Evolutionary conservation across 768 basidiomycete species (phyloP), one percentile per base, ranked within the genome.

Genomic region (Saitozyma sp.): DNA sequence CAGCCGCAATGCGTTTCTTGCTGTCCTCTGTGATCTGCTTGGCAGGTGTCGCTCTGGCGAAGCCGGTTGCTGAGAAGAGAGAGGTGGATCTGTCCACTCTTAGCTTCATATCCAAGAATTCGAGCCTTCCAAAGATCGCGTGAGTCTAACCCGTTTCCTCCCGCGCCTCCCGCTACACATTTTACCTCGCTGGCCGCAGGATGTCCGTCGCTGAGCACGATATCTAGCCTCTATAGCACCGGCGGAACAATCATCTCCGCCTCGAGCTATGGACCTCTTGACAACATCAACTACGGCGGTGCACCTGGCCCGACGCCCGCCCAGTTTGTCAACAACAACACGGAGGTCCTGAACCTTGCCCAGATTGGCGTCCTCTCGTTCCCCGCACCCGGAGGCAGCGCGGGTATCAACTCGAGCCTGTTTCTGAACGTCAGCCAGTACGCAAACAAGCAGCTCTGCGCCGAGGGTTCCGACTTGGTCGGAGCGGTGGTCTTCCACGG

Each of bases 401-500:
- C 29, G 29, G 29, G 50, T 43, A 20, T 62, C 16, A 63, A 63
- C 45, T 67, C 66, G 2, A 50, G 55, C 5, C 42, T 59, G 41
- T 62, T 59, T 40, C 57, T 55, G 43, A 63, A 63, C 51, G 54
- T 67, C 37, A 57, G 65, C 10, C 64, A 67, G 20, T 58, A 64
- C 11, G 70, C 73, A 37, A 76, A 70, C 46, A 50, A 66, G 48
- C 62, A 69, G 29, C 62, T 76, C 3, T 77, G 78, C 56, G 53
- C 58, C 2, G 64, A 63, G 2, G 60, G 65, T n/a, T 66, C 73
- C 1, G 59, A 56, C 11, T 62, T 70, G n/a, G 76, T 69, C 43
- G 71, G 68, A 0, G 67, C 70, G 17, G 67, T 73, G 10, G 65
- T 71, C 40, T 66, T 69, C 14, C 69, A 69, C 56, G 70, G 71